These are phyloP conservation scores for Acacia crassicarpa DNA, from an alignment of 306 rosid species.

Conservation along the genomic window DNA sequence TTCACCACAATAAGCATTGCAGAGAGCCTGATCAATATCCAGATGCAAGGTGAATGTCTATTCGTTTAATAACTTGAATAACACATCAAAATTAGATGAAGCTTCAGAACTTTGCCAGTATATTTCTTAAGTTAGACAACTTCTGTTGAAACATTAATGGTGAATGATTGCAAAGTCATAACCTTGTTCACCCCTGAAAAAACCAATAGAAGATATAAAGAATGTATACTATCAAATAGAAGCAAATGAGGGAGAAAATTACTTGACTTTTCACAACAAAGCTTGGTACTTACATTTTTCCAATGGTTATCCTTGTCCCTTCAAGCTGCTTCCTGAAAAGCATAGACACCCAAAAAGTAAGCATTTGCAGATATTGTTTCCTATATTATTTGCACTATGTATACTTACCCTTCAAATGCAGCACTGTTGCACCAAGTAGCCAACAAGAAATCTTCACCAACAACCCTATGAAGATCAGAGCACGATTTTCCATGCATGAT, in stretches of 20 bases:
- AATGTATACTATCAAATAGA: slow-evolving; percentile 2
- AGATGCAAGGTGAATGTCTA: slow-evolving; percentile 26
- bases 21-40: slow-evolving; percentile 61
- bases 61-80: slow-evolving; percentile 3
- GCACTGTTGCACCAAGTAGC: slow-evolving; percentile 94
- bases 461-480: slow-evolving; percentile 71
- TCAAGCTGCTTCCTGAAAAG: slow-evolving; percentile 93
- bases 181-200: slow-evolving; percentile 71
- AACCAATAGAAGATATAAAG: slow-evolving; percentile 13
- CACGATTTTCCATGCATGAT: slow-evolving; percentile 79
- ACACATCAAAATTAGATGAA: slow-evolving; percentile 14
- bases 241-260: slow-evolving; percentile 22
- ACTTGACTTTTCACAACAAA: slow-evolving; percentile 30
- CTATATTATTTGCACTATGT: slow-evolving; percentile 18
- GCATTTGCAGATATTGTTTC: slow-evolving; percentile 29
- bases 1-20: slow-evolving; percentile 88
- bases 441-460: slow-evolving; percentile 95
- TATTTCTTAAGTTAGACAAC: slow-evolving; percentile 9
- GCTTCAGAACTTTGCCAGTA: background rate
- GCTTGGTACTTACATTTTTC: slow-evolving; percentile 48
- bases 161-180: slow-evolving; percentile 75
- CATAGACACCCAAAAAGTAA: slow-evolving; percentile 37
- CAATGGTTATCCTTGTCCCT: slow-evolving; percentile 85
- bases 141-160: background rate
- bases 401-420: slow-evolving; percentile 79